Evolutionary conservation across 2,329 filamentous ascomycete genomes (phyloP), one percentile per base, ranked within the genome.

Genomic region (Neurospora crassa): DNA sequence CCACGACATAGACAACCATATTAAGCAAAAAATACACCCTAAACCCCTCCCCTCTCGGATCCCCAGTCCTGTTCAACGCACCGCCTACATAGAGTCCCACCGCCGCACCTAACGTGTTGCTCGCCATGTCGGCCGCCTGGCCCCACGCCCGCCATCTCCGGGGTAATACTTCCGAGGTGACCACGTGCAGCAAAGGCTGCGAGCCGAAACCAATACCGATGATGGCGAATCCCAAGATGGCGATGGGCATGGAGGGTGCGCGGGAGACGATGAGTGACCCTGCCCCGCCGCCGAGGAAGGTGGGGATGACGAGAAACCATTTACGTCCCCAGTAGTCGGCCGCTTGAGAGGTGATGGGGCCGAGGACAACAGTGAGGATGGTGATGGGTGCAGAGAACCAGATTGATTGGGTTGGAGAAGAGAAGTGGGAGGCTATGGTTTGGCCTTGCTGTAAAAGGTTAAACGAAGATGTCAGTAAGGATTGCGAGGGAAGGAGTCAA

Each of bases 251-350:
- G 37, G 73, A 74, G 29, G 67, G 76, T 4, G 81, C 81, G 6
- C 79, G 76, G 24, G 79, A 74, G 14, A 83, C 78, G n/a, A 83
- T 73, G 24, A 82, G 72, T 8, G 74, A 79, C 1, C 82, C 81
- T 2, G 80, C 70, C 0, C 53, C 24, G 20, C 75, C 78, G 20
- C 81, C 81, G 45, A 77, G 76, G 14, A 78, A 40, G 1, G 78
- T 81, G 11, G 79, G 76, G 24, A 78, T 68, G 37, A 83, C 76
- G n/a, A 84, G 78, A 70, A 83, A 80, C 79, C 78, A 81, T 75
- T 78, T 79, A 8, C 81, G 78, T n/a, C 81, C 81, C 81, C 81
- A 83, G 75, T 80, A 82, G 73, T 83, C 81, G 24, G 81, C 79
- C 0, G 80, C 81, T 71, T 83, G 81, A 14, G 80, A 80, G 12